phyloP scores from a whole-genome alignment of 176 grass and related monocot genomes.

The Ampelocalamus luodianensis region DNA sequence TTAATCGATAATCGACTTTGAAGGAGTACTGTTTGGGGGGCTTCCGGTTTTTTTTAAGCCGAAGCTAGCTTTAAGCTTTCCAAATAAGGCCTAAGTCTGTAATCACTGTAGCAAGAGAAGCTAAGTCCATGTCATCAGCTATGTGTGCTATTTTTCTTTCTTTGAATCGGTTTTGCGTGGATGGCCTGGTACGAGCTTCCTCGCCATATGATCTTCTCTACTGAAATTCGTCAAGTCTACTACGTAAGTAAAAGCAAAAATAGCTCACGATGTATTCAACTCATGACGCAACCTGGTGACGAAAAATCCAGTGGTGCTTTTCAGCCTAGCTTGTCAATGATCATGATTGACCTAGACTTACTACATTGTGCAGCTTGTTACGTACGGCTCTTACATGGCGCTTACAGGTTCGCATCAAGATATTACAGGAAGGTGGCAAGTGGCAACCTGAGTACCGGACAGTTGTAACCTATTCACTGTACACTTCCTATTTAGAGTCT shows the following conservation, averaged over 20 bases:
- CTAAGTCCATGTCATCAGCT: no score
- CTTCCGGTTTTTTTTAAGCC: no score
- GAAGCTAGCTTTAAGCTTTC: no score
- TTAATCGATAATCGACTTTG: no score
- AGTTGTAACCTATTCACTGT: not conserved
- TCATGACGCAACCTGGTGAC: not conserved
- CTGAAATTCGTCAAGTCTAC: not conserved
- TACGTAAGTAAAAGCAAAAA: not conserved
- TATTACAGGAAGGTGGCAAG: not conserved
- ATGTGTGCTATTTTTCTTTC: no score
- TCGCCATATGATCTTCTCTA: not conserved
- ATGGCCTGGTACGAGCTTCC: not conserved
- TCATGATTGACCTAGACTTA: not conserved
- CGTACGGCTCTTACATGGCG: conserved; percentile 1
- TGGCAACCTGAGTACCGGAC: not conserved
- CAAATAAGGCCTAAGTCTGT: no score
- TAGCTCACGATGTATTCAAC: not conserved
- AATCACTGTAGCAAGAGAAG: no score
- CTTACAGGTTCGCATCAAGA: conserved; percentile 7
- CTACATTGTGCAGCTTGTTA: not conserved
- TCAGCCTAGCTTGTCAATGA: not conserved
- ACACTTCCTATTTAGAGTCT: no score
- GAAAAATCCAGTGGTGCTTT: not conserved
- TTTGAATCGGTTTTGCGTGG: no score
- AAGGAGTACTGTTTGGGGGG: no score